A percentile compares a stretch with the other conserved stretches of the same genome.
Evolutionary conservation across 2,329 filamentous ascomycete genomes (phyloP).

Genomic region (Penicillium frequentans): DNA sequence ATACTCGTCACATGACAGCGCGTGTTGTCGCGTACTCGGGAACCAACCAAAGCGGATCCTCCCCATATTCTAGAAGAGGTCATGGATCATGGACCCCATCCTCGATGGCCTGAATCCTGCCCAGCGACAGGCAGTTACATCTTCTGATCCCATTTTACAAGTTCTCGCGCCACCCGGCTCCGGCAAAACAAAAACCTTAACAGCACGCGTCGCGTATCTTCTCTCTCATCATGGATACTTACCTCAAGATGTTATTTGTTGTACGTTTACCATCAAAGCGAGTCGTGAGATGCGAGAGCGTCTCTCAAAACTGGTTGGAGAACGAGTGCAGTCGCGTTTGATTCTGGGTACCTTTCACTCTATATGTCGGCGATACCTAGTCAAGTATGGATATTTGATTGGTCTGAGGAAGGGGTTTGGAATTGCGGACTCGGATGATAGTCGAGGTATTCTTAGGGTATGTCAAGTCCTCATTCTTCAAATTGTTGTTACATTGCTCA

Average conservation of each 20-base stretch:
- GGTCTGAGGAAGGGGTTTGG: conserved; percentile 80
- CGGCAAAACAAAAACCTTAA: conserved; percentile 94
- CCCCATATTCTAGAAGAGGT: not conserved
- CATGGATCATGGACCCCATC: conserved; percentile 51
- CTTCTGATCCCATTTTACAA: conserved; percentile 59
- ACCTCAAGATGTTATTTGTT: conserved; percentile 88
- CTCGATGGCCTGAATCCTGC: conserved; percentile 64
- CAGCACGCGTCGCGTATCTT: conserved; percentile 86
- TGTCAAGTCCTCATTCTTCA: not conserved
- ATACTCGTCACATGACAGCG: conserved; percentile 29
- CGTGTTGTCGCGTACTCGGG: conserved; percentile 22
- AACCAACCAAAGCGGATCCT: conserved; percentile 3
- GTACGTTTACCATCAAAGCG: conserved; percentile 96
- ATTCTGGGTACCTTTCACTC: conserved; percentile 94
- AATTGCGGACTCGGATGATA: conserved; percentile 85
- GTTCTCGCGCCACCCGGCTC: conserved; percentile 65
- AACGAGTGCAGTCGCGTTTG: conserved; percentile 71
- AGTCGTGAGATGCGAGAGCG: conserved; percentile 90
- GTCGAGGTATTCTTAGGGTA: conserved; percentile 69
- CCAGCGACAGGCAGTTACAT: conserved; percentile 65
- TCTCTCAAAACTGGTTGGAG: conserved; percentile 77
- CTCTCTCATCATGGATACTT: conserved; percentile 69
- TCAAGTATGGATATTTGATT: conserved; percentile 80
- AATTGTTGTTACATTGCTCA: not conserved
- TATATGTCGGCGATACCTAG: conserved; percentile 80